Evolutionary conservation across 225 moss, liverwort and hornwort species (phyloP), one percentile per base, ranked within the genome.

Genomic region (Bryum argenteum): DNA sequence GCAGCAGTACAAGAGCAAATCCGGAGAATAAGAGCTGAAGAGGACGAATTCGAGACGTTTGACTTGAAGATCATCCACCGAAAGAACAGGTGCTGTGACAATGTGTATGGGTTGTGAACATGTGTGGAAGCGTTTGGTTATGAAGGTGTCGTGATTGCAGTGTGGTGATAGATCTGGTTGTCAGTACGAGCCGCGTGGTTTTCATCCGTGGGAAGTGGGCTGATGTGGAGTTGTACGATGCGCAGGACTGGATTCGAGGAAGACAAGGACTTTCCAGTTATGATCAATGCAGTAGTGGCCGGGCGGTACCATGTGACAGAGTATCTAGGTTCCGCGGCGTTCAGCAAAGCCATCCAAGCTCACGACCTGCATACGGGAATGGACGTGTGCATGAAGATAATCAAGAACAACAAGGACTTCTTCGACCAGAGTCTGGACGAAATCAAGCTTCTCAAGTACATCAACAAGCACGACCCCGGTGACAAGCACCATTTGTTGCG

Each of bases 381-480:
- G 89, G 96, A 97, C 66, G 82, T 82, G 66, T 82, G 82, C 70
- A 82, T 82, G 82, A 82, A 82, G 82, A 82, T 82, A 54, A 97
- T 97, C 37, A 97, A 97, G 80, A 97, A 97, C 65, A 97, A 97
- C 37, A 97, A 97, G 80, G 96, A 97, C 74, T 97, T 97, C 61
- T 97, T 97, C 75, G 96, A 97, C 77, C 96, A 97, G 80, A 97
- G 96, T 70, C 84, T 97, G 71, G 96, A 97, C 76, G 96, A 97
- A 79, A 94, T 97, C 61, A 97, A 97, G 84, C 96, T 97, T 33
- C 85, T 97, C 58, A 97, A 97, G 78, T 97, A 91, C 74, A 93
- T 97, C 75, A 97, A 97, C 82, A 97, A 90, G 80, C 70, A 97
- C 71, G 96, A 97, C 74, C 96, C 96, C 57, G 91, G 89, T 64